A percentile compares a stretch with the other conserved stretches of the same genome.
phyloP scores from a whole-genome alignment of 768 basidiomycete genomes.

The Mrakia gelida region DNA sequence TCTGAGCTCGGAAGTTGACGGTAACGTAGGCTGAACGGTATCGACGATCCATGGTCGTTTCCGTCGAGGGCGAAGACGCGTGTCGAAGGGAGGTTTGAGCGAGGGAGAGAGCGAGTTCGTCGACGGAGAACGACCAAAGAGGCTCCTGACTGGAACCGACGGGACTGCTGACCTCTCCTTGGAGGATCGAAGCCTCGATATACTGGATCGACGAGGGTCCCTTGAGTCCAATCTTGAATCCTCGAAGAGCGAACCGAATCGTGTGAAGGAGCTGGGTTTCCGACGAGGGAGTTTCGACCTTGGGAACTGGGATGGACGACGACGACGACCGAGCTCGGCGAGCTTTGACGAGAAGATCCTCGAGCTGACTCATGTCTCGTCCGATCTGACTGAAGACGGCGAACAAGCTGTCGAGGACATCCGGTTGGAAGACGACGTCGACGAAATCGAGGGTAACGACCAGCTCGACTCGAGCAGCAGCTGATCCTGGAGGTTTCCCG shows the following conservation, averaged over 20 bases:
- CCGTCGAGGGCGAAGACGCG: constrained; percentile 38
- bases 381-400: constrained; percentile 15
- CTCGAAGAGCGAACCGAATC: constrained; percentile 52
- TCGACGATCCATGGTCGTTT: constrained; percentile 54
- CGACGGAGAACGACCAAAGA: constrained; percentile 65
- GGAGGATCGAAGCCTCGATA: constrained; percentile 70
- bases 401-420: constrained; percentile 12
- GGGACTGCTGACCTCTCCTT: constrained; percentile 52
- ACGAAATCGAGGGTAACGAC: constrained; percentile 64
- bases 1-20: constrained; percentile 59
- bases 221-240: constrained; percentile 74
- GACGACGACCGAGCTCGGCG: not conserved
- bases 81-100: constrained; percentile 49
- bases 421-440: constrained; percentile 55
- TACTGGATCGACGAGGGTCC: constrained; percentile 67
- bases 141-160: constrained; percentile 48
- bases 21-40: constrained; percentile 77
- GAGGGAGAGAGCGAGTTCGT: constrained; percentile 77
- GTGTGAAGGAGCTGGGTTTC: not conserved
- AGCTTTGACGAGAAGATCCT: constrained; percentile 9
- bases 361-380: constrained; percentile 18
- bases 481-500: not conserved
- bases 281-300: not conserved
- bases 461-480: constrained; percentile 49
- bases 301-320: not conserved